These are phyloP conservation scores for Colletotrichum sp. DNA, from an alignment of 2,329 filamentous ascomycete species.

Conservation along the genomic window DNA sequence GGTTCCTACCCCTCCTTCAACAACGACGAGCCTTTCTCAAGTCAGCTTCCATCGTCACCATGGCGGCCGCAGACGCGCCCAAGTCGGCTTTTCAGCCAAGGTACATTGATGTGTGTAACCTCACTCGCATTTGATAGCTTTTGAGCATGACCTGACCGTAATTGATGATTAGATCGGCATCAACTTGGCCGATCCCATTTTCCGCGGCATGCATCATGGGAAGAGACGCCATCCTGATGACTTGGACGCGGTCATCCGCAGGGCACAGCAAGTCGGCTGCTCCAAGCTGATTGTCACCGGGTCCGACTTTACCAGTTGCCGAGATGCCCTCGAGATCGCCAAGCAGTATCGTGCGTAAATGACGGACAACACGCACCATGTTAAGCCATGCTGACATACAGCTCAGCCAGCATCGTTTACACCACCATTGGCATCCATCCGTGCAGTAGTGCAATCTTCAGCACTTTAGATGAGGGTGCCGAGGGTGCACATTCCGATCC, in stretches of 20 bases:
- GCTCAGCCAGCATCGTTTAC: constrained; percentile 78
- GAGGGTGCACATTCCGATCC: constrained; percentile 58
- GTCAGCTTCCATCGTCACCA: background rate
- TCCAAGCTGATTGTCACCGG: constrained; percentile 92
- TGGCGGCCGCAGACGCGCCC: constrained; percentile 1
- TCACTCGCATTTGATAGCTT: background rate
- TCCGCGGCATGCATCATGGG: constrained; percentile 82
- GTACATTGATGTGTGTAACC: constrained; percentile 64
- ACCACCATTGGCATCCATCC: constrained; percentile 94
- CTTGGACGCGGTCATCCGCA: constrained; percentile 75
- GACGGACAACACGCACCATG: background rate
- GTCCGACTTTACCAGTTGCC: constrained; percentile 80
- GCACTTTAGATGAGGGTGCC: constrained; percentile 50
- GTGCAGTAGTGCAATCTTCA: constrained; percentile 83
- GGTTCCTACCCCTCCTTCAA: background rate
- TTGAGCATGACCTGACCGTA: constrained; percentile 9
- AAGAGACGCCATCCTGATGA: constrained; percentile 77
- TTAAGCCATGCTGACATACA: constrained; percentile 12
- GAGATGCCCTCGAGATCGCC: constrained; percentile 76
- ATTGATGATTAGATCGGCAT: constrained; percentile 74
- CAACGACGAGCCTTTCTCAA: background rate
- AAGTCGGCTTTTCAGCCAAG: constrained; percentile 48
- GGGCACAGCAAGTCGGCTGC: constrained; percentile 81
- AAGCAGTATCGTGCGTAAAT: constrained; percentile 70
- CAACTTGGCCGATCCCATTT: constrained; percentile 93